Evolutionary conservation across 2,329 filamentous ascomycete genomes (phyloP).

Genomic region (Colletotrichum agaves): DNA sequence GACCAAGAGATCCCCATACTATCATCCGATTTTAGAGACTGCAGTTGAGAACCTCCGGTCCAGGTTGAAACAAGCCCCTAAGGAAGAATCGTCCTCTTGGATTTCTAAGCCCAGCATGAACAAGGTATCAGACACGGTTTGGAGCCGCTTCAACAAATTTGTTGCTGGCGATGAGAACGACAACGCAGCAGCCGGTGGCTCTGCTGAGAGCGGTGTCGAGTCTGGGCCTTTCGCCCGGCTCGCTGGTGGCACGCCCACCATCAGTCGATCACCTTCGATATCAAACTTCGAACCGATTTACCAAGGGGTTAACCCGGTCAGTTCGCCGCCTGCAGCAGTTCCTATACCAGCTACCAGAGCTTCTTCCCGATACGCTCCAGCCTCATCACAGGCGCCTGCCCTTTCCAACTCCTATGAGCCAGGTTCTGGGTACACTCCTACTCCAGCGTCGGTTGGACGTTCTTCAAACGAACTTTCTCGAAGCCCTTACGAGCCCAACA

Average conservation of each 20-base stretch:
- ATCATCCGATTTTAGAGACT: slow-evolving; percentile 78
- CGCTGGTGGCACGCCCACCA: slow-evolving; percentile 77
- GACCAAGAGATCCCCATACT: slow-evolving; percentile 87
- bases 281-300: slow-evolving; percentile 78
- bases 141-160: slow-evolving; percentile 95
- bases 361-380: slow-evolving; percentile 63
- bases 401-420: slow-evolving; percentile 43
- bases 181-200: slow-evolving; percentile 65
- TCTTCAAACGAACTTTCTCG: slow-evolving; percentile 46
- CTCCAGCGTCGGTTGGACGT: neutral
- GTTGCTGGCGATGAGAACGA: slow-evolving; percentile 90
- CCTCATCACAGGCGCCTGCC: slow-evolving; percentile 43
- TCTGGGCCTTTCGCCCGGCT: slow-evolving; percentile 86
- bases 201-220: slow-evolving; percentile 67
- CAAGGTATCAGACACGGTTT: slow-evolving; percentile 90
- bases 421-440: slow-evolving; percentile 14
- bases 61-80: slow-evolving; percentile 85
- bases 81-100: slow-evolving; percentile 85
- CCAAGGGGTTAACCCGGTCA: slow-evolving; percentile 58
- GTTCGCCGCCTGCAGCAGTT: slow-evolving; percentile 47
- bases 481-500: slow-evolving; percentile 41
- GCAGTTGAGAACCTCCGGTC: slow-evolving; percentile 86
- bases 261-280: slow-evolving; percentile 78
- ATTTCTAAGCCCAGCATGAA: slow-evolving; percentile 96
- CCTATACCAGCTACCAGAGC: slow-evolving; percentile 53